Percentiles rank a stretch among this genome's conserved stretches.
Evolutionary conservation across 768 basidiomycete species (phyloP).

Genomic region (Suillus fuscotomentosus): DNA sequence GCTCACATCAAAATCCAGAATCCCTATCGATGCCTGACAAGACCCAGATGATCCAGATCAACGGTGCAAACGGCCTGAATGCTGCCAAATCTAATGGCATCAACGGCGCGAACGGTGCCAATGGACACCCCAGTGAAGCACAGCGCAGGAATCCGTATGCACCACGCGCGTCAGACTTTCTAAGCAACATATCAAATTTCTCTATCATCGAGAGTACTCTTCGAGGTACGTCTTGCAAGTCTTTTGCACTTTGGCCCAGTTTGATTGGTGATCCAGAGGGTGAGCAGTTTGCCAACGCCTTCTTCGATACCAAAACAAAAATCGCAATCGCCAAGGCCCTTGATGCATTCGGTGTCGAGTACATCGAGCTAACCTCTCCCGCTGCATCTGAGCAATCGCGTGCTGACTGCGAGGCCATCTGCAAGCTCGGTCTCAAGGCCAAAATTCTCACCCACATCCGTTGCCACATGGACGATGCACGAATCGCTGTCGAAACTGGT

Average conservation of each 20-base stretch:
- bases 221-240: slow-evolving; percentile 57
- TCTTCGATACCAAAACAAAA: slow-evolving; percentile 99
- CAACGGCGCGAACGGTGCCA: slow-evolving; percentile 42
- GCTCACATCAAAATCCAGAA: slow-evolving; percentile 58
- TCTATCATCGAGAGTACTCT: slow-evolving; percentile 97
- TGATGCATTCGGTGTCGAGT: slow-evolving; percentile 98
- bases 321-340: slow-evolving; percentile 98
- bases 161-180: slow-evolving; percentile 86
- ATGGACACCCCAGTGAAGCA: slow-evolving; percentile 31
- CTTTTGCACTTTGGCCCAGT: slow-evolving; percentile 8
- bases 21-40: slow-evolving; percentile 37
- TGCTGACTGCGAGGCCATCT: slow-evolving; percentile 94
- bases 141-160: slow-evolving; percentile 77
- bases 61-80: slow-evolving; percentile 33
- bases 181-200: slow-evolving; percentile 91
- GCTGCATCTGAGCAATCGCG: slow-evolving; percentile 96
- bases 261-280: slow-evolving; percentile 61
- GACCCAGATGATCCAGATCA: slow-evolving; percentile 63
- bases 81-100: slow-evolving; percentile 30
- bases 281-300: slow-evolving; percentile 99
- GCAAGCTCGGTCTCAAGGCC: slow-evolving; percentile 94
- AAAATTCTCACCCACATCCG: slow-evolving; percentile 99
- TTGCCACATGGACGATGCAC: slow-evolving; percentile 99
- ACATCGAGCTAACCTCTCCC: slow-evolving; percentile 98
- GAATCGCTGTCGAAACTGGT: slow-evolving; percentile 98